Evolutionary conservation across 176 grass and related monocot genomes (phyloP).

Genomic region (Oryza coarctata): DNA sequence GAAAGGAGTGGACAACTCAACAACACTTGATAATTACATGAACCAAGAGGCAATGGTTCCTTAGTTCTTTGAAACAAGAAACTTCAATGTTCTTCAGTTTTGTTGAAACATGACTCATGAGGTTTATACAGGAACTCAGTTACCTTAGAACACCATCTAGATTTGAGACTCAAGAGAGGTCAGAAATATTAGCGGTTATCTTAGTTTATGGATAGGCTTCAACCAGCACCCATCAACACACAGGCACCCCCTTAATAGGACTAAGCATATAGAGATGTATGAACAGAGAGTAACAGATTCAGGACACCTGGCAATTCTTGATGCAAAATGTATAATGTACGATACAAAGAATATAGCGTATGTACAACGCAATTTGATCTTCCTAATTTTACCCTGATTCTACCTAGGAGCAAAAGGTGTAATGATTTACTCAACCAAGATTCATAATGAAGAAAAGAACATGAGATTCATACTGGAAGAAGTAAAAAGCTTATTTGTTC

Average conservation of each 20-base stretch:
- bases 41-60: background rate
- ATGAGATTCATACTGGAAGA: background rate
- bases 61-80: background rate
- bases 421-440: background rate
- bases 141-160: background rate
- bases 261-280: background rate
- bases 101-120: background rate
- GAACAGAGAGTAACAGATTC: background rate
- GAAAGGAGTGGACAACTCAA: background rate
- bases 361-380: background rate
- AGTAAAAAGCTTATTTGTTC: background rate
- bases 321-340: background rate
- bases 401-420: conserved; percentile 2
- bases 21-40: background rate
- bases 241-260: background rate
- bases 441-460: conserved; percentile 16
- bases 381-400: background rate
- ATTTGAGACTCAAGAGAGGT: background rate
- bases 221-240: background rate
- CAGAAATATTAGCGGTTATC: background rate
- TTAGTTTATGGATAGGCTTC: background rate
- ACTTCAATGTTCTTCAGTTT: background rate
- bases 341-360: background rate
- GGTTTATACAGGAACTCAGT: background rate
- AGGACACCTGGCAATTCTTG: background rate